Conservation (phyloP, 2,329 filamentous ascomycete species). For the Delphinella strobiligena region DNA sequence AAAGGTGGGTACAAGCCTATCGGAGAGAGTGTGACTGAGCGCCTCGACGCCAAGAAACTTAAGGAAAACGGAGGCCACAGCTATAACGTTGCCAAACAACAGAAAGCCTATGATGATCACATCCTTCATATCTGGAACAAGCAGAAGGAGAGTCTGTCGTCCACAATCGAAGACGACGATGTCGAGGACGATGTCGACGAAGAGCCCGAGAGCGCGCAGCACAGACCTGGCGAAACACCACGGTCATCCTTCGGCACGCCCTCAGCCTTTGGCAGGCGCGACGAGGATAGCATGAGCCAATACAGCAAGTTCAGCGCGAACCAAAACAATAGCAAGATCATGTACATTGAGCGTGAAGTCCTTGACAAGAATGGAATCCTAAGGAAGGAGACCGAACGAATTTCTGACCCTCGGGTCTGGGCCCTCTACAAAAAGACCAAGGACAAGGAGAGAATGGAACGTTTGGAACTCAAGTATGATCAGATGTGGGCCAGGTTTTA, state of each 20-base stretch:
- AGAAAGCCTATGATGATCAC: conserved; percentile 80
- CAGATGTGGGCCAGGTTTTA: too few relatives aligned
- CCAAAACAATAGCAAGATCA: conserved; percentile 52
- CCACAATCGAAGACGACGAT: conserved; percentile 63
- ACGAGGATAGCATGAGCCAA: conserved; percentile 62
- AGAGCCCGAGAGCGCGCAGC: conserved; percentile 34
- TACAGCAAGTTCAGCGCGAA: conserved; percentile 33
- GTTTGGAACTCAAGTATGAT: conserved; percentile 51
- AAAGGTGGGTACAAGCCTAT: conserved; percentile 92
- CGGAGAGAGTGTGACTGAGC: conserved; percentile 77
- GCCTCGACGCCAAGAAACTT: conserved; percentile 64
- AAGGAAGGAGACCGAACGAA: conserved; percentile 10
- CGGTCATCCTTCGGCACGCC: conserved; percentile 56
- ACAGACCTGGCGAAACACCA: conserved; percentile 38
- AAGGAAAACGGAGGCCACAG: conserved; percentile 73
- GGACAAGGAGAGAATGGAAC: conserved; percentile 56
- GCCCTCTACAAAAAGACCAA: conserved; percentile 75
- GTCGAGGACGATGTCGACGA: conserved; percentile 52
- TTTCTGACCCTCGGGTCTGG: conserved; percentile 67
- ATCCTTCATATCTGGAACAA: conserved; percentile 88
- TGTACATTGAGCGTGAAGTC: conserved; percentile 62
- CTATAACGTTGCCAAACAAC: conserved; percentile 93
- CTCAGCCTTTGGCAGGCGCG: conserved; percentile 38
- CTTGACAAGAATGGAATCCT: conserved; percentile 45
- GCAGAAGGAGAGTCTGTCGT: conserved; percentile 67